Conservation (phyloP, 208 protist species). For the Trypanosoma melophagium region DNA sequence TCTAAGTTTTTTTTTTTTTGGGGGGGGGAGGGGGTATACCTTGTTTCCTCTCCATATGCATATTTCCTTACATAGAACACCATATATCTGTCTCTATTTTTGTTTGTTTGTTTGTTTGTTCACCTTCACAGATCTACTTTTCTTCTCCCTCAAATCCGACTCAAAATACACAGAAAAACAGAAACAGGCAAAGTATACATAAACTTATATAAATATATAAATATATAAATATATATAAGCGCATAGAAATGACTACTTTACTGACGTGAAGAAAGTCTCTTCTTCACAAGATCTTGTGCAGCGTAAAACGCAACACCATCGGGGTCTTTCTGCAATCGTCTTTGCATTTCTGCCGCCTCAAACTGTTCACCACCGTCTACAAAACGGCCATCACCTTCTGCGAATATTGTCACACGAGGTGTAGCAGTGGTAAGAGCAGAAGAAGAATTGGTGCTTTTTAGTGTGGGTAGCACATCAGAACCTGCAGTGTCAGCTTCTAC, state of each 20-base stretch:
- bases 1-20: too few species aligned
- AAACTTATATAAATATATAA: background rate
- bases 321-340: constrained; percentile 29
- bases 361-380: constrained; percentile 36
- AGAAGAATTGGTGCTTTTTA: background rate
- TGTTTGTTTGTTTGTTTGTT: background rate
- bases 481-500: background rate
- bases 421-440: too few species aligned
- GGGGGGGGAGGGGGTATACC: too few species aligned
- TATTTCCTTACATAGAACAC: too few species aligned
- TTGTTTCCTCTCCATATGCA: too few species aligned
- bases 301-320: constrained; percentile 37
- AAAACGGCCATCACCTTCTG: constrained; percentile 13
- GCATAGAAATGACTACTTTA: background rate
- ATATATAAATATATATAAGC: too few species aligned
- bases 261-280: background rate
- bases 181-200: too few species aligned
- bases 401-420: background rate
- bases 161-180: too few species aligned
- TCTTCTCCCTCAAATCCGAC: background rate
- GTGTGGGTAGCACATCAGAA: background rate
- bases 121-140: background rate
- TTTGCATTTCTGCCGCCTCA: constrained; percentile 32
- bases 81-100: too few species aligned
- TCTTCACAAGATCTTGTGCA: constrained; percentile 26